Percentiles rank a stretch among this genome's conserved stretches.
Evolutionary conservation across 2,329 filamentous ascomycete species (phyloP).

Genomic region (Bertia moriformis): DNA sequence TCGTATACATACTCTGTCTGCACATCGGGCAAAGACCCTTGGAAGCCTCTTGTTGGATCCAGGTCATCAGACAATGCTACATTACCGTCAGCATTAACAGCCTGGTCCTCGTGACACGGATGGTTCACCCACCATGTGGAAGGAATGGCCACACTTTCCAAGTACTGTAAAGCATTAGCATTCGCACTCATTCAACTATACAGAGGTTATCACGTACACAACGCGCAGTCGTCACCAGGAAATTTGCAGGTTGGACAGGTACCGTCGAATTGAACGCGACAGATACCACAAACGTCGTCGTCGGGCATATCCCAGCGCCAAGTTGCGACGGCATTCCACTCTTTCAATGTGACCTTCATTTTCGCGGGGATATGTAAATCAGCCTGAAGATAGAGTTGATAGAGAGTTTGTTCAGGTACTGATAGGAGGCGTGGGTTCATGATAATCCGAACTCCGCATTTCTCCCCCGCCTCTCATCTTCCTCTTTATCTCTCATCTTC

Average conservation of each 20-base stretch:
- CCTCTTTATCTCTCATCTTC: too few relatives aligned
- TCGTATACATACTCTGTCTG: constrained; percentile 54
- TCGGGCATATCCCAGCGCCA: constrained; percentile 98
- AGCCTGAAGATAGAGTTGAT: too few relatives aligned
- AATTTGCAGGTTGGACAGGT: constrained; percentile 98
- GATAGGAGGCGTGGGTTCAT: too few relatives aligned
- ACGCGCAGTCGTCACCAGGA: constrained; percentile 84
- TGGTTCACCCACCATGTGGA: constrained; percentile 91
- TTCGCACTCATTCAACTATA: too few relatives aligned
- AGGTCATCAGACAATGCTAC: constrained; percentile 87
- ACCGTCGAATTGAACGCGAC: constrained; percentile 92
- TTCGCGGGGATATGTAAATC: too few relatives aligned
- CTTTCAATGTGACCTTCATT: constrained; percentile 92
- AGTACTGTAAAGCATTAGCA: constrained; percentile 45
- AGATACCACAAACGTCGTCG: constrained; percentile 96
- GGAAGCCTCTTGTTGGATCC: constrained; percentile 88
- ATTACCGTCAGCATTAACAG: constrained; percentile 3
- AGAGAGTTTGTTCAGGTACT: too few relatives aligned
- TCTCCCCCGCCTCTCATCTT: too few relatives aligned
- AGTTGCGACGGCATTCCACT: constrained; percentile 86
- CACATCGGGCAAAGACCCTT: constrained; percentile 97
- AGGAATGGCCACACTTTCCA: constrained; percentile 92
- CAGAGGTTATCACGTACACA: constrained; percentile 61
- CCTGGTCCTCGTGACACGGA: too few relatives aligned
- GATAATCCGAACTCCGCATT: too few relatives aligned